Evolutionary conservation across 2,329 filamentous ascomycete species (phyloP).

Genomic region (Neurospora sp.): DNA sequence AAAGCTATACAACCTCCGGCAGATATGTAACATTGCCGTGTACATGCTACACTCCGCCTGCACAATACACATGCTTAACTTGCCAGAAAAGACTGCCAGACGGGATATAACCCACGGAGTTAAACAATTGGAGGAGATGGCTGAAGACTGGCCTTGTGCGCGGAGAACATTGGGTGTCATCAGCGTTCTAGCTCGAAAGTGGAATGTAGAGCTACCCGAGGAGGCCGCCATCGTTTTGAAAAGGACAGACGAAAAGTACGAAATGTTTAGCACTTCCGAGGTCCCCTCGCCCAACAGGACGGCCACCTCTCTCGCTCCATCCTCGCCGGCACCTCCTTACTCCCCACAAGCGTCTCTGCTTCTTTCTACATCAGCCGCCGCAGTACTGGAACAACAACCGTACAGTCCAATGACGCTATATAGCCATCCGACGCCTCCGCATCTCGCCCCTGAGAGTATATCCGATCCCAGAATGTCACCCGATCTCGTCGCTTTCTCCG

Average conservation of each 20-base stretch:
- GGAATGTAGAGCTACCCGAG: constrained; percentile 77
- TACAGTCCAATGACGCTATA: constrained; percentile 27
- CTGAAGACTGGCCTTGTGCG: constrained; percentile 87
- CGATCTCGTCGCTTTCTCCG: constrained; percentile 19
- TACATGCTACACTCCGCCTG: constrained; percentile 94
- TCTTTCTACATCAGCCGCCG: neutral
- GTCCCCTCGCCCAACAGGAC: constrained; percentile 43
- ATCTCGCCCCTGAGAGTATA: constrained; percentile 16
- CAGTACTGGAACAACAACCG: constrained; percentile 18
- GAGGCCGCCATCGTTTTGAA: constrained; percentile 70
- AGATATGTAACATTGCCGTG: constrained; percentile 93
- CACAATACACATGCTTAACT: constrained; percentile 85
- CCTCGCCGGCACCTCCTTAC: constrained; percentile 11
- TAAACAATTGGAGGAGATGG: constrained; percentile 89
- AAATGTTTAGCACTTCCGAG: constrained; percentile 54
- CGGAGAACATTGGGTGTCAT: constrained; percentile 77
- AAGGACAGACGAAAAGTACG: constrained; percentile 71
- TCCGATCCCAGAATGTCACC: constrained; percentile 19
- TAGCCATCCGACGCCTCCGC: constrained; percentile 19
- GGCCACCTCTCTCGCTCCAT: constrained; percentile 8
- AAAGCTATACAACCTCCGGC: constrained; percentile 77
- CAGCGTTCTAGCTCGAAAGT: constrained; percentile 75
- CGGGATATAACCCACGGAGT: constrained; percentile 85
- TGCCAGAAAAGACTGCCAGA: constrained; percentile 83
- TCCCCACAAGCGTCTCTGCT: constrained; percentile 9